Evolutionary conservation across 768 basidiomycete genomes (phyloP).

Genomic region (Lentinula sp.): DNA sequence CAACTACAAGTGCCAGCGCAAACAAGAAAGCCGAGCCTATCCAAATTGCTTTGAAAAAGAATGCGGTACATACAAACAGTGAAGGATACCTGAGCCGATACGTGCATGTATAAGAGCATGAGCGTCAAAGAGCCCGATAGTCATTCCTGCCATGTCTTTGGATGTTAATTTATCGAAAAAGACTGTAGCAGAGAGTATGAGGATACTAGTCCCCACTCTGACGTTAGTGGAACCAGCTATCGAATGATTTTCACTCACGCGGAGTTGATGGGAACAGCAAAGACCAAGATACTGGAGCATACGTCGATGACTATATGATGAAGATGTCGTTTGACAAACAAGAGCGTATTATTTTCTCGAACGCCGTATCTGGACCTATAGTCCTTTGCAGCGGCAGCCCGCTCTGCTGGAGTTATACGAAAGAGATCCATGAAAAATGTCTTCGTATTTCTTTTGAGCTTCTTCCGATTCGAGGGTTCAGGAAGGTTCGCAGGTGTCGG

Average conservation of each 20-base stretch:
- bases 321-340: slow-evolving; percentile 49
- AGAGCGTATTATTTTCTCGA: slow-evolving; percentile 38
- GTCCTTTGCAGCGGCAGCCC: slow-evolving; percentile 21
- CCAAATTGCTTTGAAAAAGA: neutral
- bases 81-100: slow-evolving; percentile 49
- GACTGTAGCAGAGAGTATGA: slow-evolving; percentile 68
- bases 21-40: slow-evolving; percentile 64
- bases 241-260: slow-evolving; percentile 30
- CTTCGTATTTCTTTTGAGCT: slow-evolving; percentile 7
- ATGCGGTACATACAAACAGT: neutral
- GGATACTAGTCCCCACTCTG: slow-evolving; percentile 38
- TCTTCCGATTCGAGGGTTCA: slow-evolving; percentile 8
- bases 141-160: slow-evolving; percentile 23
- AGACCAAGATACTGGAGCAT: slow-evolving; percentile 49
- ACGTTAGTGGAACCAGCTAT: neutral
- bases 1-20: slow-evolving; percentile 67
- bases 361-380: slow-evolving; percentile 36
- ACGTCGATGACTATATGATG: slow-evolving; percentile 53
- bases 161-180: slow-evolving; percentile 39
- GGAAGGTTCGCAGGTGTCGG: slow-evolving; percentile 8
- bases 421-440: slow-evolving; percentile 18
- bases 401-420: slow-evolving; percentile 24
- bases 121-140: slow-evolving; percentile 71
- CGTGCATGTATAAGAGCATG: slow-evolving; percentile 48
- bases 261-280: slow-evolving; percentile 76